phyloP scores from a whole-genome alignment of 1,284 basidiomycete genomes.

The Sporisorium iseilematis-ciliati region DNA sequence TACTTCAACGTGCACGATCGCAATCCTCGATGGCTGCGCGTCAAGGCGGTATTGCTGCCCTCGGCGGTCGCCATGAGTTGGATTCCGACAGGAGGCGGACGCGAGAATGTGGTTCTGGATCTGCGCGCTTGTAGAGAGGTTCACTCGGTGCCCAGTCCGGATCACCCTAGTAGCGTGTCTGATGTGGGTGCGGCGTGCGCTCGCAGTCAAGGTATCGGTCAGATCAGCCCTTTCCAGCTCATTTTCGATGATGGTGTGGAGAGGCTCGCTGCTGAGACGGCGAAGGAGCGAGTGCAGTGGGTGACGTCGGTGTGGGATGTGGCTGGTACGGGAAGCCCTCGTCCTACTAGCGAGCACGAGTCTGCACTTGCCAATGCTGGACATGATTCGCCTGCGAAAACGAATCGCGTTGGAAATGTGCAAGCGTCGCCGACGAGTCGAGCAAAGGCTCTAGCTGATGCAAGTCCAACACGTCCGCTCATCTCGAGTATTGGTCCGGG shows the following conservation, averaged over 20 bases:
- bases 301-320: conserved; percentile 50
- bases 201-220: conserved; percentile 44
- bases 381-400: conserved; percentile 10
- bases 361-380: conserved; percentile 28
- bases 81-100: conserved; percentile 59
- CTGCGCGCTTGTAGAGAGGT: conserved; percentile 60
- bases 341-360: conserved; percentile 16
- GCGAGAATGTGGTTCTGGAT: conserved; percentile 61
- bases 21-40: conserved; percentile 54
- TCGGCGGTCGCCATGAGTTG: conserved; percentile 63
- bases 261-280: conserved; percentile 55
- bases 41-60: conserved; percentile 58
- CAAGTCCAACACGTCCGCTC: conserved; percentile 15
- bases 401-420: background rate
- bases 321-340: conserved; percentile 14
- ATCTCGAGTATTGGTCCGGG: conserved; percentile 18
- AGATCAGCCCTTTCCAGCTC: conserved; percentile 61
- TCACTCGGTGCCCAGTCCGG: conserved; percentile 58
- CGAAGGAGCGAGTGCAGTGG: conserved; percentile 60
- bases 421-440: conserved; percentile 14
- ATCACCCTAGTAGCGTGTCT: conserved; percentile 50
- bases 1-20: conserved; percentile 62
- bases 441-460: conserved; percentile 3
- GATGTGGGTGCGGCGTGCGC: conserved; percentile 55
- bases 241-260: conserved; percentile 67